Conservation (phyloP, 1,284 basidiomycete species). For the Ceratobasidium theobromae region DNA sequence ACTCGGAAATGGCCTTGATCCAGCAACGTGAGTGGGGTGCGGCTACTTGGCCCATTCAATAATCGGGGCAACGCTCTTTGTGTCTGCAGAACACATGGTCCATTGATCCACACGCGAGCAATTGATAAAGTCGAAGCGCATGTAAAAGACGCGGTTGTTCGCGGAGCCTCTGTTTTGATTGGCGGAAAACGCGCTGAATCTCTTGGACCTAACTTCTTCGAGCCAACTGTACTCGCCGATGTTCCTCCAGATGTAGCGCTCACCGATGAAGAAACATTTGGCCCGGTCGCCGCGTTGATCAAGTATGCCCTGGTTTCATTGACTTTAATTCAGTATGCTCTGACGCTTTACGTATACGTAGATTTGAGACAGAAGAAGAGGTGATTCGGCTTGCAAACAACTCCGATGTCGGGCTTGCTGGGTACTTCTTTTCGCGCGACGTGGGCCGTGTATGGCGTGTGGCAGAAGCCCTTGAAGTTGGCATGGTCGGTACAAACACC, state of each 20-base stretch:
- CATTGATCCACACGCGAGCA: slow-evolving; percentile 86
- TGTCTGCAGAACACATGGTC: slow-evolving; percentile 73
- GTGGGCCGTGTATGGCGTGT: slow-evolving; percentile 91
- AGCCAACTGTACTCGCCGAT: slow-evolving; percentile 87
- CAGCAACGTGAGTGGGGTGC: slow-evolving; percentile 59
- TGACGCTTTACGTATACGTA: slow-evolving; percentile 53
- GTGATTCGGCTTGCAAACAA: slow-evolving; percentile 86
- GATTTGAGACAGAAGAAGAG: slow-evolving; percentile 92
- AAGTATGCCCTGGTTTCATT: neutral
- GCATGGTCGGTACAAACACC: slow-evolving; percentile 93
- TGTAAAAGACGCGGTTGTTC: slow-evolving; percentile 79
- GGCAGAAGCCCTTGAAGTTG: slow-evolving; percentile 95
- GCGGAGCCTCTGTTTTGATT: slow-evolving; percentile 84
- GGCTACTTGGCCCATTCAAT: neutral
- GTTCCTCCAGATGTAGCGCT: slow-evolving; percentile 69
- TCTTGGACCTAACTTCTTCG: slow-evolving; percentile 62
- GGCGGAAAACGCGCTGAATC: slow-evolving; percentile 72
- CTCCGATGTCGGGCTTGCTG: slow-evolving; percentile 84
- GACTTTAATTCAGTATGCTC: slow-evolving; percentile 4
- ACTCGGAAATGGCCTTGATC: slow-evolving; percentile 85
- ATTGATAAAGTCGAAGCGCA: slow-evolving; percentile 86
- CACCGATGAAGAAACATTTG: slow-evolving; percentile 84
- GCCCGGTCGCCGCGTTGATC: slow-evolving; percentile 73
- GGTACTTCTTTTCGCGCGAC: slow-evolving; percentile 92
- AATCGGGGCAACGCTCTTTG: neutral